phyloP scores from a whole-genome alignment of 306 rosid species.

The Cercis canadensis region DNA sequence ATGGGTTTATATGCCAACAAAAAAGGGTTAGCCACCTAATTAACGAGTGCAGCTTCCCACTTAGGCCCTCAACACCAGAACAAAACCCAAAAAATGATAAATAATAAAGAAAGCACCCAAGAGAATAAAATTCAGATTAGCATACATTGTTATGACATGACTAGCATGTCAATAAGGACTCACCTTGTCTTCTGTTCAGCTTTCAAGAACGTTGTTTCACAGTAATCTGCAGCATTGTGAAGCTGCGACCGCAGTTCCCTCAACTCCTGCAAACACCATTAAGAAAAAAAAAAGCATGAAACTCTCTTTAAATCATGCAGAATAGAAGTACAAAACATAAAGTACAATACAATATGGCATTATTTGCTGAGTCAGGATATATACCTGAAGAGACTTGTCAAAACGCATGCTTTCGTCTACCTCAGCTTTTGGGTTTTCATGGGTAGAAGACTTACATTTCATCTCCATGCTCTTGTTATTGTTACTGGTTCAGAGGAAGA shows the following conservation, averaged over 20 bases:
- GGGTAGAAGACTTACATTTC: slow-evolving; percentile 42
- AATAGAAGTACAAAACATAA: not conserved
- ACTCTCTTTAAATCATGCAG: too few relatives aligned
- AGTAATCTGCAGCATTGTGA: slow-evolving; percentile 87
- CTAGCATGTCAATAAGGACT: slow-evolving; percentile 37
- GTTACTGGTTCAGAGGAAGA: slow-evolving; percentile 16
- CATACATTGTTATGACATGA: not conserved
- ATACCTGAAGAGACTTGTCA: slow-evolving; percentile 75
- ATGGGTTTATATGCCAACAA: too few relatives aligned
- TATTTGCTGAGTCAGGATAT: not conserved
- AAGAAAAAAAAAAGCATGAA: not conserved
- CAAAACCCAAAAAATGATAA: not conserved
- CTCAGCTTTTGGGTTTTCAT: slow-evolving; percentile 50
- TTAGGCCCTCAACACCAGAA: too few relatives aligned
- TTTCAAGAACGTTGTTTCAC: slow-evolving; percentile 76
- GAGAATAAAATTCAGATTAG: not conserved
- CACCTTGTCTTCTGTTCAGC: slow-evolving; percentile 68
- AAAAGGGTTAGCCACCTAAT: too few relatives aligned
- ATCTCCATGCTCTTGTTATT: slow-evolving; percentile 47
- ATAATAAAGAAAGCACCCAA: not conserved
- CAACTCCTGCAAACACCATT: slow-evolving; percentile 59
- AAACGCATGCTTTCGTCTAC: slow-evolving; percentile 50
- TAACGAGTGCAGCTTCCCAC: too few relatives aligned
- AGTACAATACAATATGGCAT: not conserved
- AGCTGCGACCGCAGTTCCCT: slow-evolving; percentile 78